Percentiles rank a stretch among this genome's conserved stretches.
These are phyloP conservation scores for Penicillium sp. DNA, from an alignment of 2,329 filamentous ascomycete genomes.

Conservation along the genomic window DNA sequence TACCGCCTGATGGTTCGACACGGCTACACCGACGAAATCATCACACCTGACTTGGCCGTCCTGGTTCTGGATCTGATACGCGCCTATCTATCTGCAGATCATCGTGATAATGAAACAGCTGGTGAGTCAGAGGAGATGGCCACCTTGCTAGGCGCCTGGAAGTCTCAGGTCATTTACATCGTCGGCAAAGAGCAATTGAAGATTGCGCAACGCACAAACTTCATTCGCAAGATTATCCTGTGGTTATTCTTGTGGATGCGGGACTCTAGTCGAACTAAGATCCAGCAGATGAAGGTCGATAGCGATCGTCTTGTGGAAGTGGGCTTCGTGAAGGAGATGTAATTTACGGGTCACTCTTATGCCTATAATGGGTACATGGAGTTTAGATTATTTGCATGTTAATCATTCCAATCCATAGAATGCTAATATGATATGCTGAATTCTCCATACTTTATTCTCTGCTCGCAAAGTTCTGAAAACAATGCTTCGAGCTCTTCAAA, in stretches of 20 bases:
- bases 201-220: slow-evolving; percentile 29
- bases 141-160: slow-evolving; percentile 44
- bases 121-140: slow-evolving; percentile 22
- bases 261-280: slow-evolving; percentile 39
- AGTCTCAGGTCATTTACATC: slow-evolving; percentile 52
- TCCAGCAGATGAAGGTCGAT: slow-evolving; percentile 37
- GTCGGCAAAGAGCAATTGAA: slow-evolving; percentile 42
- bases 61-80: slow-evolving; percentile 61
- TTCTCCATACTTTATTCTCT: not conserved
- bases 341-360: too few species aligned
- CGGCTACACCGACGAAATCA: slow-evolving; percentile 70
- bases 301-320: slow-evolving; percentile 41
- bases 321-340: slow-evolving; percentile 40
- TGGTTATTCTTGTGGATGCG: slow-evolving; percentile 39
- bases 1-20: slow-evolving; percentile 69
- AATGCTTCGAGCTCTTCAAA: too few species aligned
- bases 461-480: too few species aligned
- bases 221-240: slow-evolving; percentile 28
- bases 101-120: not conserved
- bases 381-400: too few species aligned
- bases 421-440: too few species aligned
- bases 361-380: too few species aligned
- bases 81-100: slow-evolving; percentile 13
- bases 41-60: slow-evolving; percentile 62
- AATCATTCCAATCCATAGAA: too few species aligned